phyloP scores from a whole-genome alignment of 495 filamentous ascomycete species.

The Rostrohypoxylon terebratum region DNA sequence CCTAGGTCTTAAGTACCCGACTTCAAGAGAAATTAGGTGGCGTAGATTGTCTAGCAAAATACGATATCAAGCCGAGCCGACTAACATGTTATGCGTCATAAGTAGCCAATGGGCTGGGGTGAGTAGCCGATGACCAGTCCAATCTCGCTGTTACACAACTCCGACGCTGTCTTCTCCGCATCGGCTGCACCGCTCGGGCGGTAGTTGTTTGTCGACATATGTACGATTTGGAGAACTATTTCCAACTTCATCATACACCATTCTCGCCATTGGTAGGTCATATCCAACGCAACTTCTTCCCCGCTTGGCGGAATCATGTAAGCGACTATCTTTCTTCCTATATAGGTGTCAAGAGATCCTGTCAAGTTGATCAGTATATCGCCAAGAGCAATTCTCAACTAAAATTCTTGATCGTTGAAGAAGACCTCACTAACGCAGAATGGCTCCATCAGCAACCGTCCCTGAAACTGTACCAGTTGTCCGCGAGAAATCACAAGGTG shows the following conservation, averaged over 20 bases:
- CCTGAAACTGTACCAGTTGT: conserved; percentile 14
- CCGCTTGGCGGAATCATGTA: conserved; percentile 32
- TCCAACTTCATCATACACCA: conserved; percentile 4
- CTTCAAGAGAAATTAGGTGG: not conserved
- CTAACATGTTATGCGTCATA: conserved; percentile 13
- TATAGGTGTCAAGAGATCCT: not conserved
- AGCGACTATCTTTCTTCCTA: conserved; percentile 8
- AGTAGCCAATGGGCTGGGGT: conserved; percentile 6
- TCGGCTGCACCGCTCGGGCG: conserved; percentile 11
- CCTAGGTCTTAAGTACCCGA: no score
- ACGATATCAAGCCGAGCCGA: not conserved
- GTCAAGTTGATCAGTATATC: conserved; percentile 4
- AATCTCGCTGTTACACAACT: not conserved
- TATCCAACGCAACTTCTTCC: conserved; percentile 25
- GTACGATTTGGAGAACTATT: conserved; percentile 33
- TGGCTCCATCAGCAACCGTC: conserved; percentile 32
- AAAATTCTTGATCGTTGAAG: not conserved
- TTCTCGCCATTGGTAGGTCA: conserved; percentile 30
- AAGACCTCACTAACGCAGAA: not conserved
- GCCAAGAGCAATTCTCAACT: not conserved
- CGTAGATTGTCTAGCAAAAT: not conserved
- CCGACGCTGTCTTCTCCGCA: conserved; percentile 28
- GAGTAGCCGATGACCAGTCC: conserved; percentile 6
- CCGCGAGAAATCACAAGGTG: conserved; percentile 1
- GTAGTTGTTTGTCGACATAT: conserved; percentile 20